Evolutionary conservation across 805 yeast species (phyloP), one percentile per base, ranked within the genome.

Genomic region (Starmerella stellata): DNA sequence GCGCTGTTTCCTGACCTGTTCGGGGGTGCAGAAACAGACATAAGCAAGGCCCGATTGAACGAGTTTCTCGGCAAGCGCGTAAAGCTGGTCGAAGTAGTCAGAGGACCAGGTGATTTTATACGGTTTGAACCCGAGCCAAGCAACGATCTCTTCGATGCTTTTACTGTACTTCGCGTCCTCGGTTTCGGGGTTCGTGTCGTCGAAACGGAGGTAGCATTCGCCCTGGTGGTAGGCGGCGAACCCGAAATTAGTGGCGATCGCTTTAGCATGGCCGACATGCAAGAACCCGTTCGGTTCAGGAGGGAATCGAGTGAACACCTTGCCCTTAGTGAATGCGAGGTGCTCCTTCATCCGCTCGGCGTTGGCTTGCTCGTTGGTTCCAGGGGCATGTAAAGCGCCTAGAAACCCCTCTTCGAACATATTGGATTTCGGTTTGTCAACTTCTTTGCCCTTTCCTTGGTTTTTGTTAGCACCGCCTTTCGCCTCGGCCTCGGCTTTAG

Each of bases 141-240:
- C 67, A 37, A 90, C 78, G 72, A 87, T 80, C 45, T 74, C 75
- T 54, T 72, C 64, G 44, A 90, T 90, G 35, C 93, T 75, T 48
- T 72, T 74, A 59, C 90, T 82, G 57, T 78, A 90, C 39, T 73
- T 72, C 50, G 83, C 95, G 50, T 90, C 95, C 62, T 90, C 99
- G 34, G 95, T 95, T 61, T 90, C 98, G 1, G 99, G 99, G 54
- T 90, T 90, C 25, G 99, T 90, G 57, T 90, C 99, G 60, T 90
- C 99, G 52, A 74, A 90, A 58, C 99, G 72, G 58, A 90, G 68
- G 57, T 83, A 82, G 60, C 98, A 90, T 38, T 71, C 66, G 46
- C 99, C 99, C 44, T 72, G 69, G 57, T 83, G 67, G 61, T 64
- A 77, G 55, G 78, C 76, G 30, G 98, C 98, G 59, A 68, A 90